Evolutionary conservation across 495 filamentous ascomycete genomes (phyloP), one percentile per base, ranked within the genome.

Genomic region (Cairneyella variabilis): DNA sequence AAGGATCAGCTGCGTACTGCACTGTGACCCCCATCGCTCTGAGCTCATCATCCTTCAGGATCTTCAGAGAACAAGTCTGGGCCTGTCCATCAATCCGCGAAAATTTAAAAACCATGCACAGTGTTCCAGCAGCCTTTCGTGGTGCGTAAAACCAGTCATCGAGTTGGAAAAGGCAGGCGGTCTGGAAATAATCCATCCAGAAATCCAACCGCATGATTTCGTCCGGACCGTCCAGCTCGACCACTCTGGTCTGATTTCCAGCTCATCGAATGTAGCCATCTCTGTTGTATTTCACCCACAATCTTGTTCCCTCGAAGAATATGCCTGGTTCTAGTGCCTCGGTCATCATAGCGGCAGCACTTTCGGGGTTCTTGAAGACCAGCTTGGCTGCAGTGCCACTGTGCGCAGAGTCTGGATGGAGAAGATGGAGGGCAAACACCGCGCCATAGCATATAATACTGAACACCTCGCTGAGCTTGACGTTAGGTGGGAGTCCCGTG

Each of bases 1-100:
- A n/a, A n/a, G n/a, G n/a, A n/a, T n/a, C n/a, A n/a, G n/a, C n/a
- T n/a, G n/a, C n/a, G n/a, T n/a, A n/a, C n/a, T n/a, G n/a, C n/a
- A n/a, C n/a, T n/a, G n/a, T n/a, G n/a, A n/a, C n/a, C n/a, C n/a
- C n/a, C n/a, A n/a, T n/a, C n/a, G n/a, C n/a, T n/a, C n/a, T n/a
- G n/a, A n/a, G n/a, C n/a, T n/a, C n/a, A n/a, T n/a, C n/a, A n/a
- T n/a, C n/a, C n/a, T n/a, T n/a, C n/a, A n/a, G n/a, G 23, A 57
- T 43, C 11, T 36, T 39, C 22, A 42, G 46, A 8, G 45, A 22
- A 36, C 44, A 48, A 9, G 48, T 22, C 37, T 57, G 44, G 1
- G 55, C 40, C 26, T 58, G 55, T 9, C 41, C 48, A 41, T 38
- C 41, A 17, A 58, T 48, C 32, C 55, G 18, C 3, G 43, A 30